Evolutionary conservation across 1,139 yeast genomes (phyloP).

Genomic region (Scheffersomyces segobiensis): DNA sequence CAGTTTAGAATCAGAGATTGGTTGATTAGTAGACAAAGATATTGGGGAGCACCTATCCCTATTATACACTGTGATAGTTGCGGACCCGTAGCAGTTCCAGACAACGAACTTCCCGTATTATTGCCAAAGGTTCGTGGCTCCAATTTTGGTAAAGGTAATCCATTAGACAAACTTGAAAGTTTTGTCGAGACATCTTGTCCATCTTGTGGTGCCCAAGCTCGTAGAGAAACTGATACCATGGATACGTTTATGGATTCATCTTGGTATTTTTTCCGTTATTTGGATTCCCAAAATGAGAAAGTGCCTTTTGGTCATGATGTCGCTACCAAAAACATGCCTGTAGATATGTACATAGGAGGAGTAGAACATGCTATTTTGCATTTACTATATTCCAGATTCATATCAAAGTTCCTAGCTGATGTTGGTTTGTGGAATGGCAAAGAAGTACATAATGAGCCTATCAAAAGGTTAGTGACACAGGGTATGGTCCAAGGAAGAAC

Average conservation of each 20-base stretch:
- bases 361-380: constrained; percentile 96
- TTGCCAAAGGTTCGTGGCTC: constrained; percentile 58
- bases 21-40: constrained; percentile 91
- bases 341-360: constrained; percentile 90
- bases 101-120: constrained; percentile 74
- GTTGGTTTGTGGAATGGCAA: constrained; percentile 53
- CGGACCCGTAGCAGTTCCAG: constrained; percentile 92
- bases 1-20: constrained; percentile 82
- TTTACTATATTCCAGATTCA: constrained; percentile 78
- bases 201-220: constrained; percentile 71
- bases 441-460: constrained; percentile 68
- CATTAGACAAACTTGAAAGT: constrained; percentile 65
- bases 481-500: constrained; percentile 99
- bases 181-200: constrained; percentile 82
- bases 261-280: constrained; percentile 88
- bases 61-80: constrained; percentile 82
- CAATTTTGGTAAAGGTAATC: constrained; percentile 61
- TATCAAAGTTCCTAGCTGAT: constrained; percentile 72
- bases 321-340: constrained; percentile 70
- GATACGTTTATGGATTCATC: constrained; percentile 98
- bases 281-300: constrained; percentile 65
- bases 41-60: constrained; percentile 99
- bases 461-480: constrained; percentile 77
- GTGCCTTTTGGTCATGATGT: constrained; percentile 52
- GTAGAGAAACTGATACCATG: constrained; percentile 96